Conservation (phyloP, 768 basidiomycete genomes). For the Dictyophora rubrovolvata region DNA sequence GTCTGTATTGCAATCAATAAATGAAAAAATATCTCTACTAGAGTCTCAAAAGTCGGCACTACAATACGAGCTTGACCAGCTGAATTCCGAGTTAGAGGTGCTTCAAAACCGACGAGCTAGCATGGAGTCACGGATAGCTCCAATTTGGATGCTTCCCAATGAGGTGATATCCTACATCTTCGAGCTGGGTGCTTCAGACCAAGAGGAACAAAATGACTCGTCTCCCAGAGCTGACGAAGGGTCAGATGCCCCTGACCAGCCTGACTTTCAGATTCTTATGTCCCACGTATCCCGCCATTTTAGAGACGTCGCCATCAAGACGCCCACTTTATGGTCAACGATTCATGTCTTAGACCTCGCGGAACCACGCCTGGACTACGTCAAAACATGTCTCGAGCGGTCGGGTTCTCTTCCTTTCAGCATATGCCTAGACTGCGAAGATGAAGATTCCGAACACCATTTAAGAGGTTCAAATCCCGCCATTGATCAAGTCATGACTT, state of each 20-base stretch:
- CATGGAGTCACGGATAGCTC: constrained; percentile 1
- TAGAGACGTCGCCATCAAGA: constrained; percentile 43
- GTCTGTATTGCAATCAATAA: background rate
- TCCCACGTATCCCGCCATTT: constrained; percentile 52
- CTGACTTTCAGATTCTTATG: constrained; percentile 39
- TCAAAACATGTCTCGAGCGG: constrained; percentile 1
- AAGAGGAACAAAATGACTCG: constrained; percentile 16
- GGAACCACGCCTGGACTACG: background rate
- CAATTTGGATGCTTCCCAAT: constrained; percentile 29
- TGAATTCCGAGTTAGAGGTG: background rate
- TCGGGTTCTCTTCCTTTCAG: background rate
- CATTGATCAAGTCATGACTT: background rate
- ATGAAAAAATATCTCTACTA: background rate
- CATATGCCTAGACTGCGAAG: background rate
- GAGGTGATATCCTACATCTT: constrained; percentile 54
- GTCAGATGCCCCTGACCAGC: background rate
- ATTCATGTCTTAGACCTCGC: constrained; percentile 24
- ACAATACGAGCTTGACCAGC: background rate
- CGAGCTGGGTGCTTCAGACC: constrained; percentile 37
- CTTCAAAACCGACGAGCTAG: constrained; percentile 1
- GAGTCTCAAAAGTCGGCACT: background rate
- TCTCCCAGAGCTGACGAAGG: constrained; percentile 33
- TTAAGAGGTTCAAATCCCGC: background rate
- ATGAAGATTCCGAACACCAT: background rate
- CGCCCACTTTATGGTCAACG: constrained; percentile 45